phyloP scores from a whole-genome alignment of 306 rosid species.

The Vigna reflexopilosa region DNA sequence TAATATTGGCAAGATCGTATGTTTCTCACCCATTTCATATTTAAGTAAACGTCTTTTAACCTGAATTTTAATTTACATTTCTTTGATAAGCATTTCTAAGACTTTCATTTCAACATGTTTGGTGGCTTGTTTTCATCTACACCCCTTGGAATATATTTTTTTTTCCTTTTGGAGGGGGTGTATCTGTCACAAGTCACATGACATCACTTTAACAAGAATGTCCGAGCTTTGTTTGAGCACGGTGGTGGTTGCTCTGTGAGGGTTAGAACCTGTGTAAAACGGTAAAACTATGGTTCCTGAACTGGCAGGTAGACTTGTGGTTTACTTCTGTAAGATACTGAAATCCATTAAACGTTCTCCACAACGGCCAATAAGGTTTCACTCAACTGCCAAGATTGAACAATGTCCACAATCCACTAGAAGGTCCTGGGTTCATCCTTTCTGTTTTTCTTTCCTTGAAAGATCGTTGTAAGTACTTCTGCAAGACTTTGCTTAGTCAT shows the following conservation, averaged over 20 bases:
- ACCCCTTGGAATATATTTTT: not conserved
- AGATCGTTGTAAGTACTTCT: constrained; percentile 15
- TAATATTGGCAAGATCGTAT: not conserved
- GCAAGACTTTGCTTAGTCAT: not conserved
- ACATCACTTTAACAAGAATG: constrained; percentile 3
- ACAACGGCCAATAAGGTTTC: constrained; percentile 2
- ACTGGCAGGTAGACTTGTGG: constrained; percentile 10
- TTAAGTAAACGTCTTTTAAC: not conserved
- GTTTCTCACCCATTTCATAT: not conserved
- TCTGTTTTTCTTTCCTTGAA: not conserved
- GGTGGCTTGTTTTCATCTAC: not conserved
- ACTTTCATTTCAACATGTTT: not conserved
- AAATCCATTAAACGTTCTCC: constrained; percentile 9
- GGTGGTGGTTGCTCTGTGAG: not conserved
- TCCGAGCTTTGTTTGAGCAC: constrained; percentile 20
- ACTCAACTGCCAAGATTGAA: constrained; percentile 1
- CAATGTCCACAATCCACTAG: not conserved
- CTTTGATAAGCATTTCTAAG: not conserved
- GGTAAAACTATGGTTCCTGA: constrained; percentile 14
- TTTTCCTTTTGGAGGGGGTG: not conserved
- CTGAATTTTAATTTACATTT: not conserved
- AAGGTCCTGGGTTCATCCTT: constrained; percentile 12
- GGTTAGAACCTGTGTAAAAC: not conserved
- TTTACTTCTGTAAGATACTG: constrained; percentile 8
- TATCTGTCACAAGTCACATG: not conserved